These are phyloP conservation scores for Yarrowia osloensis DNA, from an alignment of 805 yeast genomes.

Conservation along the genomic window DNA sequence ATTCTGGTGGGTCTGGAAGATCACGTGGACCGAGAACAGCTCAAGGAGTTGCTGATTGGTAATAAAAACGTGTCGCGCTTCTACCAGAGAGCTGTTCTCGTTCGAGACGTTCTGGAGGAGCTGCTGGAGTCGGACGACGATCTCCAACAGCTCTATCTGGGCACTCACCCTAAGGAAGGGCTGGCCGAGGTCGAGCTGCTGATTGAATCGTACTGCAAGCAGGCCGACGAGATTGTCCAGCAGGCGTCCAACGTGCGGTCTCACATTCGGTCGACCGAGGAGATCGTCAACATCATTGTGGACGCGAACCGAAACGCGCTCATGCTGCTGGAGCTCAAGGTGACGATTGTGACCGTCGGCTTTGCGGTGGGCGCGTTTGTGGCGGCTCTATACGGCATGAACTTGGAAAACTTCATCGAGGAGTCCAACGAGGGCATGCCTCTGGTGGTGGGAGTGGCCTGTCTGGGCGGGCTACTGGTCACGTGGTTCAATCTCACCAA, in stretches of 20 bases:
- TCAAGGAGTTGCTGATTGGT: conserved; percentile 70
- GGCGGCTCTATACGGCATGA: conserved; percentile 95
- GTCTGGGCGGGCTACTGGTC: conserved; percentile 50
- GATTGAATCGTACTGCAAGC: conserved; percentile 85
- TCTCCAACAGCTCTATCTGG: conserved; percentile 4
- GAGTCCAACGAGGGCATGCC: conserved; percentile 69
- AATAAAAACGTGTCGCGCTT: conserved; percentile 72
- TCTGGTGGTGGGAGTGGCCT: conserved; percentile 51
- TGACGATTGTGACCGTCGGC: conserved; percentile 79
- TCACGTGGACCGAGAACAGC: conserved; percentile 72
- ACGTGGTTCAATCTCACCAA: conserved; percentile 57
- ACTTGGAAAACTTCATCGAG: conserved; percentile 87
- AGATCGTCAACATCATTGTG: conserved; percentile 85
- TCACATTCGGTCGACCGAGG: conserved; percentile 92
- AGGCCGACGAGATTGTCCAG: conserved; percentile 92
- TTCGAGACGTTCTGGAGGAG: conserved; percentile 81
- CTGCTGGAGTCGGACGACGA: conserved; percentile 77
- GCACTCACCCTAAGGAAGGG: conserved; percentile 49
- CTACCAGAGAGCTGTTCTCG: conserved; percentile 72
- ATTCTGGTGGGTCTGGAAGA: conserved; percentile 73
- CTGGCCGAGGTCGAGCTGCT: conserved; percentile 89
- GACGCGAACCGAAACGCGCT: conserved; percentile 93
- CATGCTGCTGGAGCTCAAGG: conserved; percentile 81
- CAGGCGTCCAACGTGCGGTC: conserved; percentile 72
- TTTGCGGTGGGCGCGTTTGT: conserved; percentile 77